These are phyloP conservation scores for Stereum hirsutum DNA, from an alignment of 1,284 basidiomycete genomes.

Conservation along the genomic window DNA sequence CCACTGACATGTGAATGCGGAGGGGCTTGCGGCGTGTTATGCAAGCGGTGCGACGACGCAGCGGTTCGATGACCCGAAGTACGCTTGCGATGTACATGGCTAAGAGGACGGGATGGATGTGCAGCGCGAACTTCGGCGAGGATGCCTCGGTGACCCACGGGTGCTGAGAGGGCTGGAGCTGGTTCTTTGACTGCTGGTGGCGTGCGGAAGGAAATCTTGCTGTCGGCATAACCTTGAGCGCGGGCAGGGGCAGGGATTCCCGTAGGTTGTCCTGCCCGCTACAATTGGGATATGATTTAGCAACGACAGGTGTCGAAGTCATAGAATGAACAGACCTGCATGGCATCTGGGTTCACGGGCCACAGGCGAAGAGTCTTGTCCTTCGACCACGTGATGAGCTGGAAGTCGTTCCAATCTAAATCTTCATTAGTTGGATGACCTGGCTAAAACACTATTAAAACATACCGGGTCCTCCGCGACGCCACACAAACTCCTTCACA, in stretches of 20 bases:
- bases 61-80: not conserved
- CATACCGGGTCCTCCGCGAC: constrained; percentile 52
- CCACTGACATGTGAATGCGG: constrained; percentile 15
- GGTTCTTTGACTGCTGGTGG: constrained; percentile 13
- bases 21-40: constrained; percentile 1
- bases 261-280: constrained; percentile 11
- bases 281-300: constrained; percentile 15
- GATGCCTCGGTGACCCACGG: constrained; percentile 55
- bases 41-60: constrained; percentile 1
- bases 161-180: constrained; percentile 46
- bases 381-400: constrained; percentile 96
- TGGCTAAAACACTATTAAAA: constrained; percentile 15
- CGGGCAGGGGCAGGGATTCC: constrained; percentile 10
- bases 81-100: not conserved
- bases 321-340: constrained; percentile 37
- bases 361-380: constrained; percentile 90
- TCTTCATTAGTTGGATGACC: not conserved
- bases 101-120: constrained; percentile 22
- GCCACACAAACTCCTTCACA: constrained; percentile 98
- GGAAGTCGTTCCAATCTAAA: constrained; percentile 68
- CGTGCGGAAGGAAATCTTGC: constrained; percentile 23
- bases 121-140: constrained; percentile 60
- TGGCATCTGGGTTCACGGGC: constrained; percentile 71
- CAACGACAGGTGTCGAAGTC: not conserved
- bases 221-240: constrained; percentile 13